These are phyloP conservation scores for Ganoderma leucocontextum DNA, from an alignment of 1,284 basidiomycete species.

Conservation along the genomic window DNA sequence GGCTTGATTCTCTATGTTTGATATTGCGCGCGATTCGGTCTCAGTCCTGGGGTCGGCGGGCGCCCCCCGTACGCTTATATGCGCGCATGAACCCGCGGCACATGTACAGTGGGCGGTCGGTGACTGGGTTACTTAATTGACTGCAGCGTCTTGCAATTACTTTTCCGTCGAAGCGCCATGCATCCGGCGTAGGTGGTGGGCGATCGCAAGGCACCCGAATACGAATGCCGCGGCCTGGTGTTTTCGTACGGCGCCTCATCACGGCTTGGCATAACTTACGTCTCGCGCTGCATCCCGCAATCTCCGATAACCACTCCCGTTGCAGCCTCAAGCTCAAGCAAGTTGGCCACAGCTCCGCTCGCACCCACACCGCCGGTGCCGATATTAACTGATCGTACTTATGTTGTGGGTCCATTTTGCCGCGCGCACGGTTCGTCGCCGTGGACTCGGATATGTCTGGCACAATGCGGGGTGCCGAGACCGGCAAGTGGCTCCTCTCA, in stretches of 20 bases:
- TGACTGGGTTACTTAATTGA: background rate
- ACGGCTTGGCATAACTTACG: background rate
- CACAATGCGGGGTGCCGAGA: slow-evolving; percentile 1
- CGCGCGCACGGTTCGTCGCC: background rate
- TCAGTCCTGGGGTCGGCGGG: no score
- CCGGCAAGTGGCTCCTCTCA: background rate
- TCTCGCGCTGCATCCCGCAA: background rate
- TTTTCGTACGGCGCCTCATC: background rate
- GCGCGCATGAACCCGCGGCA: no score
- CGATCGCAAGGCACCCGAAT: no score
- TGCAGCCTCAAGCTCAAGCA: no score
- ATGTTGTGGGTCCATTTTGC: slow-evolving; percentile 3
- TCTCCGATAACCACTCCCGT: background rate
- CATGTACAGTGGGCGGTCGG: no score
- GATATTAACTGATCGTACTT: background rate
- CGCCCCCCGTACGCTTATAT: no score
- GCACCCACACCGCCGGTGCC: background rate
- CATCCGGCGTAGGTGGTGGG: no score
- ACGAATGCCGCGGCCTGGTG: background rate
- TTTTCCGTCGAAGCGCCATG: no score
- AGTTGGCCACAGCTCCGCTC: background rate
- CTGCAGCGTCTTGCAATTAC: background rate
- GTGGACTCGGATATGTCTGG: background rate
- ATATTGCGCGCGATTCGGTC: no score
- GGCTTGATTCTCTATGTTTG: background rate